Base-by-base conservation (phyloP, 352 stramenopile genomes). In the Elongisporangium prolatum region DNA sequence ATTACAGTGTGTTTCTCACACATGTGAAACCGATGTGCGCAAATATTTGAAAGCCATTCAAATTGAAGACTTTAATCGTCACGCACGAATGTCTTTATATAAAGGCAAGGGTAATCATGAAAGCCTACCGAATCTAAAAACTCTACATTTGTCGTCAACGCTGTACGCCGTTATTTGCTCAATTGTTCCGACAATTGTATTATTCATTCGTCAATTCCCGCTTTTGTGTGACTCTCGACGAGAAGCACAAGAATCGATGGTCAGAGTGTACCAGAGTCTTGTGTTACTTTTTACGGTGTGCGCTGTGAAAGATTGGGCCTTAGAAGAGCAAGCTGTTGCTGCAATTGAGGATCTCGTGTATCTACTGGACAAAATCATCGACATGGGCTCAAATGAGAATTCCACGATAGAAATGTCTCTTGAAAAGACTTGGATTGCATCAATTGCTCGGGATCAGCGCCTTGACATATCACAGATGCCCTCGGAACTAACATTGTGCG, bases 141-240 rank as follows among this genome's bases (percentile, higher is more conserved):
- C 56, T 16, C 74, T 70, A 16, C n/a, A 61, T 2, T 72, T 84
- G 17, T 78, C 64, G 2, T 62, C 61, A 1, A 52, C 64, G 2
- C 59, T 89, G 4, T 76, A 73, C 20, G 54, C 82, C 22, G 14
- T 87, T 40, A 20, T 89, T 0, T 67, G 74, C 38, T 68, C 73
- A 6, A 56, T 80, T 7, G 38, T 75, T 24, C 78, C 78, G 10
- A 82, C 74, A 9, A 21, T 86, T 8, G 50, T 83, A 44, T 80
- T 69, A 10, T 85, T 85, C 37, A 68, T 85, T 55, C 65, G 77
- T 44, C 75, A 88, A 37, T 85, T 86, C 22, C 77, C 78, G 4
- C 67, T 59, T 38, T 54, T 84, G 25, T 63, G 84, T 28, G 75
- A 82, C 16, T 57, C 54, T 14, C 49, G 60, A 56, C 53, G 80